These are phyloP conservation scores for Fomitopsis pinicola DNA, from an alignment of 1,284 basidiomycete species.

Conservation along the genomic window DNA sequence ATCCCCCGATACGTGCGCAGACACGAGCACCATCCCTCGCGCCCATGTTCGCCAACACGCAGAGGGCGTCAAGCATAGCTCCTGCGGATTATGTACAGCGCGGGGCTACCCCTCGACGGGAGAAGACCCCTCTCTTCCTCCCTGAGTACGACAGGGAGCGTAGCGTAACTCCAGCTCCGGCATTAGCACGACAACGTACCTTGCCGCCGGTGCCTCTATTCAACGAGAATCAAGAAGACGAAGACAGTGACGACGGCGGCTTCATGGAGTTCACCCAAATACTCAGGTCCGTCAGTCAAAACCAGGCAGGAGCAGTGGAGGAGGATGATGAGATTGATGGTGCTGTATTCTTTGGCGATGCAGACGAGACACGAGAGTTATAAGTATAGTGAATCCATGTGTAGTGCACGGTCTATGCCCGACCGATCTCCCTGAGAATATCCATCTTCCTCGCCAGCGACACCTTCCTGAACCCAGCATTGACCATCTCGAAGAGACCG, in stretches of 20 bases:
- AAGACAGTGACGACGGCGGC: slow-evolving; percentile 41
- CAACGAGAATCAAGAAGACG: slow-evolving; percentile 31
- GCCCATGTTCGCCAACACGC: slow-evolving; percentile 17
- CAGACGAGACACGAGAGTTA: slow-evolving; percentile 65
- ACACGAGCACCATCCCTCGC: slow-evolving; percentile 34
- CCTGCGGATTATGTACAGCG: slow-evolving; percentile 28
- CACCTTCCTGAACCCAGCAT: slow-evolving; percentile 71
- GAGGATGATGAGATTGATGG: slow-evolving; percentile 74
- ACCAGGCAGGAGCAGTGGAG: slow-evolving; percentile 51
- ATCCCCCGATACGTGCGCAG: slow-evolving; percentile 48
- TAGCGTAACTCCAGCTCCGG: slow-evolving; percentile 35
- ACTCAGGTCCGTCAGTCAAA: slow-evolving; percentile 53
- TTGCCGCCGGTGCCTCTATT: slow-evolving; percentile 43
- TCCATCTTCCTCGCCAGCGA: slow-evolving; percentile 55
- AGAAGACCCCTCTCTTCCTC: slow-evolving; percentile 61
- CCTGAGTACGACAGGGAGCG: slow-evolving; percentile 49
- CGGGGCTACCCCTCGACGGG: slow-evolving; percentile 24
- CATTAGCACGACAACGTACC: slow-evolving; percentile 19
- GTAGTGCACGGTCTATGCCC: slow-evolving; percentile 36
- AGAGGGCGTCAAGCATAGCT: slow-evolving; percentile 31
- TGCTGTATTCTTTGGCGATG: slow-evolving; percentile 72
- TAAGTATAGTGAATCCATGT: slow-evolving; percentile 24
- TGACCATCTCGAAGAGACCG: slow-evolving; percentile 75
- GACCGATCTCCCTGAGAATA: slow-evolving; percentile 72
- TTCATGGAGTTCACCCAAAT: slow-evolving; percentile 74